Evolutionary conservation across 139 green algal genomes (phyloP), one percentile per base, ranked within the genome.

Genomic region (Spirogloea muscicola): DNA sequence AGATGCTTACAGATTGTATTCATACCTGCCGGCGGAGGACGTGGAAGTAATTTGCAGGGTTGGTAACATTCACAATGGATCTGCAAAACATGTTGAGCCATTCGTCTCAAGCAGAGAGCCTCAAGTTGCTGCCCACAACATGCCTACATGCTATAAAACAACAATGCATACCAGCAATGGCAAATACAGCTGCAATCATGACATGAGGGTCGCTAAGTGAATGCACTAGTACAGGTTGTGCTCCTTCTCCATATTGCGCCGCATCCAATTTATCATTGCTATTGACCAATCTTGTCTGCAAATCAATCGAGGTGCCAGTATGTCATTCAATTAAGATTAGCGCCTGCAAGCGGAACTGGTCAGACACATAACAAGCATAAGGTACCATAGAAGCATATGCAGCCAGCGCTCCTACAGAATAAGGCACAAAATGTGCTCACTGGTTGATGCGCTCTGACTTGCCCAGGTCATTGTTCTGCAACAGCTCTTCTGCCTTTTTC

Each of bases 11-110:
- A n/a, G n/a, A n/a, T n/a, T n/a, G n/a, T n/a, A n/a, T n/a, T n/a
- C n/a, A 3, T 43, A 76, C 57, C 39, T 78, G 69, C 0, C 74
- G 70, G 18, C 93, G 82, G 43, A 98, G 87, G 36, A 95, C 82
- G 67, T 97, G 92, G 90, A 96, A 98, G 88, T 97, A 98, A 85
- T 98, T 97, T 58, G 91, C 92, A 1, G 94, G 94, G 3, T 93
- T 98, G 41, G 94, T 96, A 74, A 86, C 86, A 86, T 98, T 98
- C 81, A 73, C 64, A 3, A 73, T 43, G 21, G 21, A 64, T 36
- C 55, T 64, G 55, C 13, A 9, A 31, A 55, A 21, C 21, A 21
- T 21, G 21, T 55, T 55, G 21, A 31, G 46, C 21, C 46, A 55
- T 31, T 55, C n/a, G n/a, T n/a, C n/a, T n/a, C n/a, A n/a, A n/a